A percentile compares a stretch with the other conserved stretches of the same genome.
phyloP scores from a whole-genome alignment of 2,329 filamentous ascomycete species.

The Arthrobotrys musiformis region DNA sequence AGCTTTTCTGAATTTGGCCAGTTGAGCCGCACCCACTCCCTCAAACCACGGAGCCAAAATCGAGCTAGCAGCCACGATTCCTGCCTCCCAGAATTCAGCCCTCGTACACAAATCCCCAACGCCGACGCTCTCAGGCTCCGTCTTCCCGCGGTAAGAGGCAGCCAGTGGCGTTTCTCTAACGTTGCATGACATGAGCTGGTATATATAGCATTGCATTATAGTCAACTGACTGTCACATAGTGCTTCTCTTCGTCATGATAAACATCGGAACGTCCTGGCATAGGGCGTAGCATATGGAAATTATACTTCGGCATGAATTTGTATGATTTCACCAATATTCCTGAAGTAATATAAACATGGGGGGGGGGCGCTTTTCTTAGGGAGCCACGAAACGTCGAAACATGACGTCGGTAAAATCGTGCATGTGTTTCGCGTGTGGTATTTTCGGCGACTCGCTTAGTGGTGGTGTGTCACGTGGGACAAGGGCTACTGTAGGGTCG shows the following conservation, averaged over 20 bases:
- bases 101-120: neutral
- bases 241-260: neutral
- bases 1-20: neutral
- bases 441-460: neutral
- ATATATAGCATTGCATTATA: neutral
- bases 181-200: neutral
- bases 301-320: too few species aligned
- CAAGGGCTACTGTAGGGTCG: neutral
- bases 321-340: too few species aligned
- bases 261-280: neutral
- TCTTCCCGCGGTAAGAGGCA: neutral
- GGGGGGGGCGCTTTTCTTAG: too few species aligned
- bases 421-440: neutral
- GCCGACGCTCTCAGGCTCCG: neutral
- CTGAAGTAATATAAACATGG: too few species aligned
- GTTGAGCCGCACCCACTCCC: neutral
- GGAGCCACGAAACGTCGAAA: too few species aligned
- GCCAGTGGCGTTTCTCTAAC: neutral
- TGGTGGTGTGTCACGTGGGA: slow-evolving; percentile 5
- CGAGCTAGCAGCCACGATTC: neutral
- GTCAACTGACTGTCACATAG: neutral
- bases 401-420: neutral
- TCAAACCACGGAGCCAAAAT: neutral
- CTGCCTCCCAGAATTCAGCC: neutral
- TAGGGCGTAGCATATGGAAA: too few species aligned